A percentile compares a stretch with the other conserved stretches of the same genome.
Conservation (phyloP, 768 basidiomycete genomes). For the Russula compacta region DNA sequence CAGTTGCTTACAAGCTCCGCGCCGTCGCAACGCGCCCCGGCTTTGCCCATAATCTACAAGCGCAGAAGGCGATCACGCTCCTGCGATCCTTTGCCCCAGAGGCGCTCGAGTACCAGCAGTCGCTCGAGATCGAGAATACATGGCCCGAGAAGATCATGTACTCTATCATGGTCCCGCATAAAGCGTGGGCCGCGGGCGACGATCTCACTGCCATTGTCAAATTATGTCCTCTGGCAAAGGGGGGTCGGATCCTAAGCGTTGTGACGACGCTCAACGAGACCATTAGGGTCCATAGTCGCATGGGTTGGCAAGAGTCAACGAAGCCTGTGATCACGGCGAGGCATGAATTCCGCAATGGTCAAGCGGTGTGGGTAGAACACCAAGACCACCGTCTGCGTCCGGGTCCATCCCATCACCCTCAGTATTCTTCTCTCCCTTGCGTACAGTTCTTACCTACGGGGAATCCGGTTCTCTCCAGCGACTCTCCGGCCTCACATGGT, state of each 20-base stretch:
- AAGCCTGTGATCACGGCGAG: constrained; percentile 51
- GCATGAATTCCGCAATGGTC: constrained; percentile 61
- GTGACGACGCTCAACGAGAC: constrained; percentile 66
- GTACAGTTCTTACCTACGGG: background rate
- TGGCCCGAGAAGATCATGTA: constrained; percentile 99
- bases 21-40: constrained; percentile 76
- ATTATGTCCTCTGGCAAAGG: constrained; percentile 81
- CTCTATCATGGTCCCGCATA: constrained; percentile 86
- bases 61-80: constrained; percentile 52
- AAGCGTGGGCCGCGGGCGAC: constrained; percentile 92
- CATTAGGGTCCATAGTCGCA: constrained; percentile 49
- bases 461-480: background rate
- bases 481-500: background rate
- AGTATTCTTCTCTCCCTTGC: background rate
- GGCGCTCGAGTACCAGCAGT: constrained; percentile 92
- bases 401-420: constrained; percentile 9
- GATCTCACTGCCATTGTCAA: constrained; percentile 73
- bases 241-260: constrained; percentile 61
- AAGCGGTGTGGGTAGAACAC: constrained; percentile 31
- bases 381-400: constrained; percentile 24
- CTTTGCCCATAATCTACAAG: constrained; percentile 59
- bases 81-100: constrained; percentile 68
- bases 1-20: constrained; percentile 81
- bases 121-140: constrained; percentile 90
- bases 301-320: constrained; percentile 49